phyloP scores from a whole-genome alignment of 2,329 filamentous ascomycete genomes.

The Alternaria panax region DNA sequence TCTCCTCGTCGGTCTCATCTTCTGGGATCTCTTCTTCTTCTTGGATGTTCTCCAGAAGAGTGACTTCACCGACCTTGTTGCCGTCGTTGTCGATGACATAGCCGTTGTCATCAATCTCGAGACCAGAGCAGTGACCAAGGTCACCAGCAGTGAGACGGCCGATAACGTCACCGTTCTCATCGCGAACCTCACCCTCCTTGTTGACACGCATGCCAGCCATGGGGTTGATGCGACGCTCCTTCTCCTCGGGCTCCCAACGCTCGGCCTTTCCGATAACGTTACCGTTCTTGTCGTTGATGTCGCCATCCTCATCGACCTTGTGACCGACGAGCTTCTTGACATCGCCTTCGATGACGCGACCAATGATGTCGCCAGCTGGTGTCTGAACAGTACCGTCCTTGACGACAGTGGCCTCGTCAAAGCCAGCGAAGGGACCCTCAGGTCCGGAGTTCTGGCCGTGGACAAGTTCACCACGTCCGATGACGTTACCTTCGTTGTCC shows the following conservation, averaged over 20 bases:
- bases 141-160: conserved; percentile 60
- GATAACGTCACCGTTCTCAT: conserved; percentile 59
- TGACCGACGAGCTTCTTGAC: conserved; percentile 60
- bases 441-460: conserved; percentile 59
- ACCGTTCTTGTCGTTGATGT: conserved; percentile 62
- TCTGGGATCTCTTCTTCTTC: conserved; percentile 64
- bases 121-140: conserved; percentile 60
- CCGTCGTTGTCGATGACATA: conserved; percentile 63
- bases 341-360: conserved; percentile 59
- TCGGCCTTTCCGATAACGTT: conserved; percentile 62
- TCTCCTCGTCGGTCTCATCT: conserved; percentile 57
- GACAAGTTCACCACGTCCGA: conserved; percentile 65
- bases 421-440: conserved; percentile 67
- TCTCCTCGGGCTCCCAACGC: conserved; percentile 62
- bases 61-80: conserved; percentile 70
- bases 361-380: conserved; percentile 55
- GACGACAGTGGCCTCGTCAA: conserved; percentile 62
- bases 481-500: conserved; percentile 68
- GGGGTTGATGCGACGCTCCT: conserved; percentile 64
- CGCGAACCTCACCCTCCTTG: conserved; percentile 61
- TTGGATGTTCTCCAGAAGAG: conserved; percentile 67
- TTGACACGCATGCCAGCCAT: conserved; percentile 65
- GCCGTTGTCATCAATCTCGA: conserved; percentile 61
- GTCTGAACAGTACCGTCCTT: conserved; percentile 66
- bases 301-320: conserved; percentile 60